A percentile compares a stretch with the other conserved stretches of the same genome.
These are phyloP conservation scores for Venturia effusa DNA, from an alignment of 2,329 filamentous ascomycete genomes.

Conservation along the genomic window DNA sequence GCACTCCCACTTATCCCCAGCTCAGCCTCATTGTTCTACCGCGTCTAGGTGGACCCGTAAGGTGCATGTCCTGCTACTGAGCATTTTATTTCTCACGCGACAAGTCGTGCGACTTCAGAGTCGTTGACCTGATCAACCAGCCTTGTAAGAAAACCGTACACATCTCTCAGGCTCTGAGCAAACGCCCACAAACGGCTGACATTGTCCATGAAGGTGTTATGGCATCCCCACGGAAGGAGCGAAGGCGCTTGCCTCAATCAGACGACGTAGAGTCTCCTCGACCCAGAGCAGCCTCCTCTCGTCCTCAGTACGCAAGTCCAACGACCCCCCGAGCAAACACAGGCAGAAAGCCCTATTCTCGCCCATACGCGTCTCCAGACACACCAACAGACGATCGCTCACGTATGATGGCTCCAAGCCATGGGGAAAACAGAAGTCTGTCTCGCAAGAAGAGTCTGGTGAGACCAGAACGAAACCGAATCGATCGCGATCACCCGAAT, in stretches of 20 bases:
- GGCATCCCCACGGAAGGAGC: background rate
- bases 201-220: background rate
- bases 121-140: background rate
- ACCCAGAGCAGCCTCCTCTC: background rate
- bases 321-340: conserved; percentile 1
- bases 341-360: background rate
- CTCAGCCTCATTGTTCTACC: background rate
- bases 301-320: conserved; percentile 4
- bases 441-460: conserved; percentile 78
- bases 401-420: conserved; percentile 36
- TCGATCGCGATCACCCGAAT: conserved; percentile 81
- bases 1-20: background rate
- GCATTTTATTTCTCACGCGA: background rate
- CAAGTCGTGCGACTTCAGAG: background rate
- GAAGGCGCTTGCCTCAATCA: background rate
- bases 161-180: background rate
- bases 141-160: background rate
- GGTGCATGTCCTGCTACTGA: background rate
- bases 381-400: conserved; percentile 36
- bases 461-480: conserved; percentile 74
- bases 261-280: background rate
- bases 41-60: background rate
- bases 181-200: background rate
- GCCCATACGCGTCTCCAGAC: conserved; percentile 32
- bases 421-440: conserved; percentile 30